Base-by-base conservation (phyloP, 768 basidiomycete genomes). In the Candolleomyces efflorescens region DNA sequence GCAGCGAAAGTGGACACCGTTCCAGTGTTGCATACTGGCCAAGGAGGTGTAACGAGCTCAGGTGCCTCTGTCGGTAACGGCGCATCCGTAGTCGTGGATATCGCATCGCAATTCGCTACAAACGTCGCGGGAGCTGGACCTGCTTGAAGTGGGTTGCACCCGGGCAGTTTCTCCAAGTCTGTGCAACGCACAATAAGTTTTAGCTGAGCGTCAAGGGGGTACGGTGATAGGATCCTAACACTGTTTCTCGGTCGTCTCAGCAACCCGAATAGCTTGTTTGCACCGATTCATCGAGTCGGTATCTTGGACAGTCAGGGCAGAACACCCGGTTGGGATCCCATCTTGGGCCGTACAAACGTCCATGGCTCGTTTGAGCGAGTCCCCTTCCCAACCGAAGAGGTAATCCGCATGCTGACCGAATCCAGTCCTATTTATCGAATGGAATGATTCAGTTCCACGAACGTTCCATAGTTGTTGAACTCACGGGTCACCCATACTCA, bases 401-500 rank as follows among this genome's bases (percentile, higher is more conserved):
- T 59, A 59, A 22, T 59, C 58, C 15, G 58, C 58, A 23, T 59
- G 58, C 23, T 59, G 58, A 7, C 58, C 58, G 41, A 37, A 59
- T 13, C 58, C 58, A 5, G 58, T 59, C 13, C 58, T 59, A 23
- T 12, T 18, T 15, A 36, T 20, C 7, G 44, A 15, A 37, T 7
- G 5, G 12, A 17, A 11, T 37, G 18, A 36, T 23, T 59, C 13
- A 46, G 27, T n/a, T 17, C 17, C 20, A 43, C 1, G 26, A 24
- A 39, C 3, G 12, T 23, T 15, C 23, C 3, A 11, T 24, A 3
- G 23, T 27, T 24, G 27, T 18, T 12, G 48, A 11, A 52, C 59
- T 24, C 58, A 61, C 60, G 60, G 60, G 23, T 63, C 62, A 43
- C 62, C 62, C 55, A 60, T 63, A 43, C 59, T 60, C 26, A 60